phyloP scores from a whole-genome alignment of 306 rosid genomes.

The Macrotyloma uniflorum region DNA sequence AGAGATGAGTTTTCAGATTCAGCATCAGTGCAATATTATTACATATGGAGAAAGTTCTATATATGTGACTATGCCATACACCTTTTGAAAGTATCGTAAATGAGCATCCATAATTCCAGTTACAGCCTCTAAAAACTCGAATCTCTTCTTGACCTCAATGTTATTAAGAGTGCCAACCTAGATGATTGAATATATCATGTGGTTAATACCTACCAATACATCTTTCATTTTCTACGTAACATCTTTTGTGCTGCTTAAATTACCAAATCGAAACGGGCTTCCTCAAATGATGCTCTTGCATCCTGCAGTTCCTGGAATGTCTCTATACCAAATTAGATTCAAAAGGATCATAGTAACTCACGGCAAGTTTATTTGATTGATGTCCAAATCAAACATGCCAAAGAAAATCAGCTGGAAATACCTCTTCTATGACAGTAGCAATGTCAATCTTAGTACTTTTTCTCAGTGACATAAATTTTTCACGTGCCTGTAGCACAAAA shows the following conservation, averaged over 20 bases:
- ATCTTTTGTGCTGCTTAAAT: constrained; percentile 37
- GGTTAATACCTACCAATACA: constrained; percentile 37
- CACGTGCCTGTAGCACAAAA: constrained; percentile 75
- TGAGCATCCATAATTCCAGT: constrained; percentile 84
- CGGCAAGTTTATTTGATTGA: constrained; percentile 33
- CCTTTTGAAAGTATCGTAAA: constrained; percentile 88
- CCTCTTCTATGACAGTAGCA: constrained; percentile 72
- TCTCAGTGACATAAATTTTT: constrained; percentile 72
- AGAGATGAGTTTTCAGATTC: constrained; percentile 21
- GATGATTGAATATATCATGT: constrained; percentile 26
- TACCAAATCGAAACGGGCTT: constrained; percentile 89
- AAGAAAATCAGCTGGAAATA: constrained; percentile 40
- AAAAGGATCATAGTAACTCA: constrained; percentile 51
- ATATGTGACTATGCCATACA: constrained; percentile 34
- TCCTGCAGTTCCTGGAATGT: constrained; percentile 76
- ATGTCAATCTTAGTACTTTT: constrained; percentile 78
- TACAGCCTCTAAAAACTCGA: constrained; percentile 74
- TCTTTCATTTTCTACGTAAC: constrained; percentile 23
- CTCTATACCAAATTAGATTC: constrained; percentile 68
- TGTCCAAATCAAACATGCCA: constrained; percentile 22
- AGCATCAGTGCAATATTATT: constrained; percentile 30
- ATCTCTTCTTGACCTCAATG: constrained; percentile 71
- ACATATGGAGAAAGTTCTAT: constrained; percentile 5
- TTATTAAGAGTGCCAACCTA: constrained; percentile 69
- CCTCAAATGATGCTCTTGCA: constrained; percentile 76